Base-by-base conservation (phyloP, 768 basidiomycete genomes). In the Amanita fuliginea region DNA sequence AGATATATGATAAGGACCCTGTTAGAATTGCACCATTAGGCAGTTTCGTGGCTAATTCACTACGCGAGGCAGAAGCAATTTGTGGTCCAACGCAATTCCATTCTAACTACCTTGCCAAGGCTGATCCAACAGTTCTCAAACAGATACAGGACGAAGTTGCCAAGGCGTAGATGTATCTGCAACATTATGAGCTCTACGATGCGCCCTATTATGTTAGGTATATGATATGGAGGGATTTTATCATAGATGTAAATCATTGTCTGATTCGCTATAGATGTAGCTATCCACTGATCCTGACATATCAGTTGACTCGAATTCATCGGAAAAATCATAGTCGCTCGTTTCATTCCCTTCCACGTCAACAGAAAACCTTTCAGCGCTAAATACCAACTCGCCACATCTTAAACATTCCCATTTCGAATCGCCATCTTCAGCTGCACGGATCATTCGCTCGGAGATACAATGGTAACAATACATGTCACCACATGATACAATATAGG, bases 401-500 rank as follows among this genome's bases (percentile, higher is more conserved):
- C 93, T 72, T 49, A 95, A 62, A 65, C 93, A 97, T 54, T 81
- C 79, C 93, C 93, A 95, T 18, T 73, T 72, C 44, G 67, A 59
- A 30, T 74, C 65, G 14, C 73, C 71, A 46, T 72, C 87, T 52
- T 85, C 83, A 3, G 77, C 80, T 4, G 75, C 75, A 32, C 76
- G 80, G 58, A 89, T 74, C 69, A 97, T 77, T 53, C 81, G 80
- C 59, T 88, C 86, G 11, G 89, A 77, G 36, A 98, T 73, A 65
- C 96, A 99, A 57, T 85, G 83, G 63, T 97, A 99, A 66, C 96
- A 98, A 67, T 94, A 99, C 11, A 77, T 62, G 60, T 96, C 91
- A 6, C 80, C 83, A 54, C 88, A 93, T 26, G 83, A 81, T 30
- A 91, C 81, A 44, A 84, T 66, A 60, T 95, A 97, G 0, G 94